These are phyloP conservation scores for Cryptosporidium baileyi DNA, from an alignment of 169 alveolate species.

Conservation along the genomic window DNA sequence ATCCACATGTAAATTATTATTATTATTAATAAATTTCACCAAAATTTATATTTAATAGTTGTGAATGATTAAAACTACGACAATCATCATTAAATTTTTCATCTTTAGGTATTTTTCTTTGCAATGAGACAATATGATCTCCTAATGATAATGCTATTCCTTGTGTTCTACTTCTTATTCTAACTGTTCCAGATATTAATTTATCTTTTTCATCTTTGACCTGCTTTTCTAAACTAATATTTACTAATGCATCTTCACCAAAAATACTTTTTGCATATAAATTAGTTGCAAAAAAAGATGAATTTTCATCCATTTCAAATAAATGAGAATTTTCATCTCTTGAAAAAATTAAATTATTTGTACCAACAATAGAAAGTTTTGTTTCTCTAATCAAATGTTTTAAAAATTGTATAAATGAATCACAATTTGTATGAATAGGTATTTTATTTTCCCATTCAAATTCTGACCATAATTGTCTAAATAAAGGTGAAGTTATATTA, in stretches of 20 bases:
- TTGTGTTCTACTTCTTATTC: constrained; percentile 78
- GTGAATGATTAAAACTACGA: neutral
- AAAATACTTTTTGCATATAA: constrained; percentile 88
- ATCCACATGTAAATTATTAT: neutral
- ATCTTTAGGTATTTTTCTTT: constrained; percentile 65
- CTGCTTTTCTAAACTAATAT: constrained; percentile 83
- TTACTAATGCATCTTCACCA: constrained; percentile 92
- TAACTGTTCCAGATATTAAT: constrained; percentile 72
- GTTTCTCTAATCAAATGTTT: constrained; percentile 26
- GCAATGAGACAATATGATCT: constrained; percentile 73
- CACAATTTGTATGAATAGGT: constrained; percentile 72
- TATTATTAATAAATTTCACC: constrained; percentile 12
- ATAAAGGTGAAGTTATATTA: constrained; percentile 84
- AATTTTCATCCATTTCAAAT: constrained; percentile 57
- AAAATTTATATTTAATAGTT: constrained; percentile 35
- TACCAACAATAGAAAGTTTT: constrained; percentile 38
- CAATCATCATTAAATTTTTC: neutral
- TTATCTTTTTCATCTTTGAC: constrained; percentile 57
- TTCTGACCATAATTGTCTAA: constrained; percentile 93
- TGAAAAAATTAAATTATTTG: too few species aligned
- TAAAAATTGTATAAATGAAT: constrained; percentile 39
- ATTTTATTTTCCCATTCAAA: constrained; percentile 95
- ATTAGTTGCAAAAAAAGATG: constrained; percentile 88
- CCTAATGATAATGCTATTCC: constrained; percentile 79
- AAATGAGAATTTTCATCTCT: neutral